phyloP scores from a whole-genome alignment of 2,329 filamentous ascomycete species.

The Fusarium sp. region DNA sequence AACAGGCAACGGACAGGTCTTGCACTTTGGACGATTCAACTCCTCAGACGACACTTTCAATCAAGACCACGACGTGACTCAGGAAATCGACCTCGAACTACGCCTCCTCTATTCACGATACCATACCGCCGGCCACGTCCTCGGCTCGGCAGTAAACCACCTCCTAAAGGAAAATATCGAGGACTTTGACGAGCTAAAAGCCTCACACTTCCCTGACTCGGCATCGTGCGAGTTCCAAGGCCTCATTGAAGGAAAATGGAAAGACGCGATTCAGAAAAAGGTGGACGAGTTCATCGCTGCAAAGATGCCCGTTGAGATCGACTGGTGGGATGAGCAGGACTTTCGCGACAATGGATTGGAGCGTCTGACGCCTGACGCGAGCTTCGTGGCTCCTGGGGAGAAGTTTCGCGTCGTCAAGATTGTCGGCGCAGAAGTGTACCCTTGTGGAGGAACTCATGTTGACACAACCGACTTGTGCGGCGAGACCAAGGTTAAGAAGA shows the following conservation, averaged over 20 bases:
- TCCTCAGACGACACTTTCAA: conserved; percentile 50
- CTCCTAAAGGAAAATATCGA: conserved; percentile 65
- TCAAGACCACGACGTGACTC: conserved; percentile 60
- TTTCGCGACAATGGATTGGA: conserved; percentile 67
- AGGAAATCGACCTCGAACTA: conserved; percentile 71
- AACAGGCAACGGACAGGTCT: conserved; percentile 64
- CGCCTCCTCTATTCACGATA: conserved; percentile 74
- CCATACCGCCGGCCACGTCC: conserved; percentile 80
- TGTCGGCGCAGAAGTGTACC: conserved; percentile 76
- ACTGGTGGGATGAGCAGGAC: conserved; percentile 76
- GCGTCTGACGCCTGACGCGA: conserved; percentile 65
- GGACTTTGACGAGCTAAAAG: conserved; percentile 75
- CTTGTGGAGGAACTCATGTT: conserved; percentile 82
- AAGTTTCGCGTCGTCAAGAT: conserved; percentile 78
- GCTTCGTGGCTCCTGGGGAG: conserved; percentile 50
- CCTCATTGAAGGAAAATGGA: conserved; percentile 72
- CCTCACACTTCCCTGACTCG: conserved; percentile 76
- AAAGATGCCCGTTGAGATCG: conserved; percentile 68
- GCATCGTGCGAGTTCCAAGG: conserved; percentile 77
- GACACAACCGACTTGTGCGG: conserved; percentile 69
- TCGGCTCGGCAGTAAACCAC: conserved; percentile 74
- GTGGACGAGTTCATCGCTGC: conserved; percentile 69
- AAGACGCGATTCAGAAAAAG: conserved; percentile 70
- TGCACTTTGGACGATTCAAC: conserved; percentile 74
- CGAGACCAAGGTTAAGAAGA: conserved; percentile 74